Base-by-base conservation (phyloP, 2,329 filamentous ascomycete species). In the Neobulgaria alba region DNA sequence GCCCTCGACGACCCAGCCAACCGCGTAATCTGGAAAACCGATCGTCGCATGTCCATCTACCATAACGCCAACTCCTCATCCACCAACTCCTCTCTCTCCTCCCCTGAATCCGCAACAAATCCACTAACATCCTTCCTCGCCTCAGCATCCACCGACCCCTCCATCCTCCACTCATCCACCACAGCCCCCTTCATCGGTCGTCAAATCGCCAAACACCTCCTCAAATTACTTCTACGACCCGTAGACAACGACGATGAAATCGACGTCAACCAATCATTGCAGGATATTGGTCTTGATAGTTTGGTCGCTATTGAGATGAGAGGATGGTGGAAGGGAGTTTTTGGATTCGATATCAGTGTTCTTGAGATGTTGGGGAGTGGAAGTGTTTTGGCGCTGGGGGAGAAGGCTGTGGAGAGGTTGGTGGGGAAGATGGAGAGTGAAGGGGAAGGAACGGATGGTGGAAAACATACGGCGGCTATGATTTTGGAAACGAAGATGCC, bases 291-390 rank as follows among this genome's bases (percentile, higher is more conserved):
- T 15, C 23, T 50, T 4, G 47, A 52, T 16, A 47, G 43, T 9
- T 21, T 50, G 9, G 26, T 52, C 1, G 39, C 37, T 5, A 43
- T 52, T 36, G 49, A 52, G 38, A 7, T 51, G 10, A 37, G 48
- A 3, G 35, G 21, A 15, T 48, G 46, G 48, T 48, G 39, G 42
- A 39, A 36, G 17, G 32, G 26, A 17, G 34, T 20, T 4, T 38
- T 47, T 21, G 32, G 36, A 10, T 33, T 41, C 5, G 41, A 44
- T 29, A 33, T 47, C 15, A 41, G 31, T 18, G 36, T 42, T 2
- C 30, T 47, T 5, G 41, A 47, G 33, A 43, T 46, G 20, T 19
- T 46, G n/a, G 19, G 36, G 12, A 35, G 17, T 35, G 17, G 32
- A 5, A 34, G 14, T 16, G 18, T 34, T 10, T 16, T 16, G 17